phyloP scores from a whole-genome alignment of 768 basidiomycete genomes.

The Suillus ampliporus region DNA sequence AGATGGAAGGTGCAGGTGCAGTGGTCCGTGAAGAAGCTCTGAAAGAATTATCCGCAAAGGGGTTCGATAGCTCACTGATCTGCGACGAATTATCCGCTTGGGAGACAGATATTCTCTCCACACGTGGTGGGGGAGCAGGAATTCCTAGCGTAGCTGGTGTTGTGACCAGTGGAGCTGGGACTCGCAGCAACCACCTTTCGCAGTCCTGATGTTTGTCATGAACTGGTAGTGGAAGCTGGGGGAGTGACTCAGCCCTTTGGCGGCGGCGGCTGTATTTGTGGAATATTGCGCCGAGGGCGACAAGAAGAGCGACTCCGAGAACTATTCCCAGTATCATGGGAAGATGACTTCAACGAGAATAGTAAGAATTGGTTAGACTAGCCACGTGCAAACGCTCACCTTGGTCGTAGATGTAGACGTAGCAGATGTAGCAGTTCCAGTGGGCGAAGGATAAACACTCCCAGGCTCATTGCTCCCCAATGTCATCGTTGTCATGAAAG shows the following conservation, averaged over 20 bases:
- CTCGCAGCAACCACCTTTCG: slow-evolving; percentile 4
- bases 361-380: slow-evolving; percentile 5
- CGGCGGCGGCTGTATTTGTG: slow-evolving; percentile 13
- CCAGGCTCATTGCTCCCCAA: slow-evolving; percentile 4
- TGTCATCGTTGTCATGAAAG: slow-evolving; percentile 13
- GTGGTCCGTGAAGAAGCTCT: slow-evolving; percentile 21
- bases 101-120: slow-evolving; percentile 1
- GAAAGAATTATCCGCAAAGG: slow-evolving; percentile 20
- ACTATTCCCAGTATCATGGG: slow-evolving; percentile 18
- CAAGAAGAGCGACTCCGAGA: slow-evolving; percentile 13
- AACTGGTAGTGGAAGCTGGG: slow-evolving; percentile 1
- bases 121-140: slow-evolving; percentile 5
- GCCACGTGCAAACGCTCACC: slow-evolving; percentile 14
- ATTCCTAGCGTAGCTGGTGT: slow-evolving; percentile 4
- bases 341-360: slow-evolving; percentile 14
- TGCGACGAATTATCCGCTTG: slow-evolving; percentile 17
- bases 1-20: slow-evolving; percentile 1
- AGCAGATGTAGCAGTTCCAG: slow-evolving; percentile 3
- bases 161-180: slow-evolving; percentile 5
- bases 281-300: slow-evolving; percentile 16
- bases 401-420: slow-evolving; percentile 8
- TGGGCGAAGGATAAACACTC: slow-evolving; percentile 8
- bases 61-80: slow-evolving; percentile 20
- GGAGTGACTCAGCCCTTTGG: not conserved
- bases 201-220: not conserved